Percentiles rank a stretch among this genome's conserved stretches.
Evolutionary conservation across 2,329 filamentous ascomycete species (phyloP).

Genomic region (Ceratocystis cacaofunesta): DNA sequence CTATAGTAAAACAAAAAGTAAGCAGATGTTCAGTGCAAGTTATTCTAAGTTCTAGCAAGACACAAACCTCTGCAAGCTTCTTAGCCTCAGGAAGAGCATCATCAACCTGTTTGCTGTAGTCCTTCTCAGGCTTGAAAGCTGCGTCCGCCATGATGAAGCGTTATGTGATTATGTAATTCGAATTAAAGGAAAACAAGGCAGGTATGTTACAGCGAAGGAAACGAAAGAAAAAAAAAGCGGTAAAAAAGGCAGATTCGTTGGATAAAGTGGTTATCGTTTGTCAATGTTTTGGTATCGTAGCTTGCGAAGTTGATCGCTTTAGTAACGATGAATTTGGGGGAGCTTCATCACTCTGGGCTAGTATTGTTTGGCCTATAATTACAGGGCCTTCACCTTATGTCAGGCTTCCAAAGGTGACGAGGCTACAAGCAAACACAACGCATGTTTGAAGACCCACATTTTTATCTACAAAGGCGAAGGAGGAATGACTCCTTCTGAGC

Average conservation of each 20-base stretch:
- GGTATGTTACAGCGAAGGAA: background rate
- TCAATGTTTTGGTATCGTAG: background rate
- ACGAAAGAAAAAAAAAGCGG: background rate
- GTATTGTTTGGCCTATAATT: conserved; percentile 1
- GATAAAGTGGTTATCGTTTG: background rate
- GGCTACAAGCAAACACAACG: conserved; percentile 5
- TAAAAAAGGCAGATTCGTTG: background rate
- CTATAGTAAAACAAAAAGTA: conserved; percentile 26
- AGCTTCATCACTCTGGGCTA: background rate
- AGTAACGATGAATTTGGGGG: background rate
- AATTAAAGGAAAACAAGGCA: background rate
- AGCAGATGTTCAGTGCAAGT: background rate
- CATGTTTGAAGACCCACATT: conserved; percentile 2
- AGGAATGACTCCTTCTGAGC: background rate
- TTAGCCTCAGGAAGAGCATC: conserved; percentile 80
- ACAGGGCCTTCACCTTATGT: conserved; percentile 3
- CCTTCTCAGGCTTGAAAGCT: conserved; percentile 87
- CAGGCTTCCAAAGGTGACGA: conserved; percentile 16
- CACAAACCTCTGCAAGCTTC: conserved; percentile 69
- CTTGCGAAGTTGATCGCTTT: background rate
- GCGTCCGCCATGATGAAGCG: conserved; percentile 56
- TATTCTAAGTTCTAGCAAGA: conserved; percentile 12
- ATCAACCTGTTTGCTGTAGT: conserved; percentile 95
- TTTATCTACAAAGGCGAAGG: background rate
- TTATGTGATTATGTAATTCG: conserved; percentile 4